phyloP scores from a whole-genome alignment of 2,329 filamentous ascomycete species.

The Arthroderma sp. region DNA sequence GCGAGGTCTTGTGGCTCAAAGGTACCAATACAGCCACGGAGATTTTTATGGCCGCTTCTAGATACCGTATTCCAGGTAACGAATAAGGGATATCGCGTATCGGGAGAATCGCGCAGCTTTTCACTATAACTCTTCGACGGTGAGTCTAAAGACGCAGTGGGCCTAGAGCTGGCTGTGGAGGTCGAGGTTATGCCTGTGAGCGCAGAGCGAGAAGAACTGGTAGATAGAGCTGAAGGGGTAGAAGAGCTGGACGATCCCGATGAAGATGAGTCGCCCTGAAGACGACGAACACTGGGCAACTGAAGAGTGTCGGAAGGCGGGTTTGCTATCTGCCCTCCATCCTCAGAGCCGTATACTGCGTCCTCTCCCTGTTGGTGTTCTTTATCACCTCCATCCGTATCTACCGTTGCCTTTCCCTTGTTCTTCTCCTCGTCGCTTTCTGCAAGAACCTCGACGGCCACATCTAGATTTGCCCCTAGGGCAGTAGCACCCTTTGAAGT shows the following conservation, averaged over 20 bases:
- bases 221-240: slow-evolving; percentile 33
- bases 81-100: slow-evolving; percentile 55
- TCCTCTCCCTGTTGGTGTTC: slow-evolving; percentile 13
- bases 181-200: slow-evolving; percentile 30
- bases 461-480: slow-evolving; percentile 17
- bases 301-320: slow-evolving; percentile 16
- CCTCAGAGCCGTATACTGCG: slow-evolving; percentile 7
- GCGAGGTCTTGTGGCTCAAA: slow-evolving; percentile 67
- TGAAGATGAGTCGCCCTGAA: slow-evolving; percentile 19
- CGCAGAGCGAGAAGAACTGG: slow-evolving; percentile 34
- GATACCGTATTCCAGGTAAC: slow-evolving; percentile 84
- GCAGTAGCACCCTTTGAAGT: slow-evolving; percentile 17
- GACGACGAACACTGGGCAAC: slow-evolving; percentile 20
- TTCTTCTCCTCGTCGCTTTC: neutral
- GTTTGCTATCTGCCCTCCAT: slow-evolving; percentile 7
- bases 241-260: slow-evolving; percentile 28
- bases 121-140: slow-evolving; percentile 4
- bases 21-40: slow-evolving; percentile 93
- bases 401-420: slow-evolving; percentile 5
- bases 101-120: slow-evolving; percentile 2
- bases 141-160: slow-evolving; percentile 20
- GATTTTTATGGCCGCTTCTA: slow-evolving; percentile 45
- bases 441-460: slow-evolving; percentile 9
- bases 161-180: slow-evolving; percentile 27
- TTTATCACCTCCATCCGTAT: slow-evolving; percentile 11